Percentiles rank a stretch among this genome's conserved stretches.
Conservation (phyloP, 305 asterid genomes). For the Caryopteris hybrid region DNA sequence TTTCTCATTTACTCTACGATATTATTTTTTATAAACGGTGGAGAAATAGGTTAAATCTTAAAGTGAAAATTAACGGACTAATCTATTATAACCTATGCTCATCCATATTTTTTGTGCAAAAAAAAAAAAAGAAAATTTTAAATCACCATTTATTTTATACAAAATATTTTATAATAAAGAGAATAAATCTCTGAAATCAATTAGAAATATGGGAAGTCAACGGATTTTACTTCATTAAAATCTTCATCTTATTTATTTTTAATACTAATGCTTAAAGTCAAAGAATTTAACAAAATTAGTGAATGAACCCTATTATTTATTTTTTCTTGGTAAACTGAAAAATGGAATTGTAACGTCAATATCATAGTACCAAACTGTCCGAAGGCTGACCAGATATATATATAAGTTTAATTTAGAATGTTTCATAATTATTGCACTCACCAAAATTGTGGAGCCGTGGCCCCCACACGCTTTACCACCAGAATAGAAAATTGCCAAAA, state of each 20-base stretch:
- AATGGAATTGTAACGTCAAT: not conserved
- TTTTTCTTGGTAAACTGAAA: not conserved
- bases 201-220: not conserved
- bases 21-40: too few species aligned
- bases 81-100: too few species aligned
- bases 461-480: constrained; percentile 23
- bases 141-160: too few species aligned
- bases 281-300: too few species aligned
- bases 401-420: not conserved
- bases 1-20: too few species aligned
- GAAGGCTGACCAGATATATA: constrained; percentile 1
- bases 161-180: too few species aligned
- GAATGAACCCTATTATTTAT: not conserved
- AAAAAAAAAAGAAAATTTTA: too few species aligned
- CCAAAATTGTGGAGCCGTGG: constrained; percentile 4
- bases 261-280: not conserved
- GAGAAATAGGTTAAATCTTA: too few species aligned
- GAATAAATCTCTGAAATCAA: too few species aligned
- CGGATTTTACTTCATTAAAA: not conserved
- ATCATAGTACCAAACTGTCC: constrained; percentile 20
- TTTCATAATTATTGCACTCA: not conserved
- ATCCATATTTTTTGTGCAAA: too few species aligned
- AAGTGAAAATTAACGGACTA: too few species aligned
- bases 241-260: not conserved
- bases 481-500: not conserved